These are phyloP conservation scores for Auxenochlorella pyrenoidosa DNA, from an alignment of 139 green algal genomes.

Conservation along the genomic window DNA sequence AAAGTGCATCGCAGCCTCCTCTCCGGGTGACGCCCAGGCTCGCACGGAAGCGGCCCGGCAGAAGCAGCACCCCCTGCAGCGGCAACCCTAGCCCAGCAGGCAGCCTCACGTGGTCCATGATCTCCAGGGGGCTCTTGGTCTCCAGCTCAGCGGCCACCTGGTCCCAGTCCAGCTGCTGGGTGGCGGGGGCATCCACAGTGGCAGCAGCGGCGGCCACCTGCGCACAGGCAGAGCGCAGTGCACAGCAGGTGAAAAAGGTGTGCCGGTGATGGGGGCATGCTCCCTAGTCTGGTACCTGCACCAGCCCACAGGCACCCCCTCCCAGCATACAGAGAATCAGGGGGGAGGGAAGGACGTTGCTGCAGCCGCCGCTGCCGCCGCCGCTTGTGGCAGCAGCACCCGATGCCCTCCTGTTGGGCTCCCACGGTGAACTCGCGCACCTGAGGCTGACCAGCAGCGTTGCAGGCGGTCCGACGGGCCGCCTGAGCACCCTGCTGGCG, in stretches of 20 bases:
- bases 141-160: constrained; percentile 73
- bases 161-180: constrained; percentile 61
- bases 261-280: background rate
- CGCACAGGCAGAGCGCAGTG: background rate
- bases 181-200: constrained; percentile 25
- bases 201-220: constrained; percentile 13
- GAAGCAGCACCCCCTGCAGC: no score
- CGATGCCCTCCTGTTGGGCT: background rate
- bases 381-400: background rate
- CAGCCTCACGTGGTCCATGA: constrained; percentile 90
- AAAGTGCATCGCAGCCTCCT: no score
- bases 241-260: background rate
- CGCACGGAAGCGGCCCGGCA: no score
- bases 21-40: no score
- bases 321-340: background rate
- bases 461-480: background rate
- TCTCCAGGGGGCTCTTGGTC: constrained; percentile 86
- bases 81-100: no score
- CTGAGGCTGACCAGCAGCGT: background rate
- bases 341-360: background rate
- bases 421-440: background rate
- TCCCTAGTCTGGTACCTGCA: background rate
- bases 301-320: no score
- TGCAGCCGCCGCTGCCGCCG: background rate
- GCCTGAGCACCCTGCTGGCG: background rate